Conservation (phyloP, 352 stramenopile species). For the Phytophthora rubi region DNA sequence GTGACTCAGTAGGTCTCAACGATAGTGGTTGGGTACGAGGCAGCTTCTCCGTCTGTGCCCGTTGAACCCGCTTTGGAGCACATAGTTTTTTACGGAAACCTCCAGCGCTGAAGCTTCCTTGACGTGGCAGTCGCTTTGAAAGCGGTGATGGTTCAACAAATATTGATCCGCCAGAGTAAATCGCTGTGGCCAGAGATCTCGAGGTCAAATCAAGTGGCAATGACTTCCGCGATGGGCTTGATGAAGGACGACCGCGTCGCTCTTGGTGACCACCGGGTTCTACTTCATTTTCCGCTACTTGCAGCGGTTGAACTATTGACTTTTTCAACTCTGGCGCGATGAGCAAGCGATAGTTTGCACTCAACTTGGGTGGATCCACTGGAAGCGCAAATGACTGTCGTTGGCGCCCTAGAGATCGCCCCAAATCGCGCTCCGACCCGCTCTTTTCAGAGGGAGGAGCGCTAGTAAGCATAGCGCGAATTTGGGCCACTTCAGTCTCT, state of each 20-base stretch:
- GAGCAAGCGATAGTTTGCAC: constrained; percentile 27
- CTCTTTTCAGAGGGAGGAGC: constrained; percentile 1
- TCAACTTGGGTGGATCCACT: constrained; percentile 24
- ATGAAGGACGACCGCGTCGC: constrained; percentile 9
- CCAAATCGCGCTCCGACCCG: constrained; percentile 11
- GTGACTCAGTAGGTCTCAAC: neutral
- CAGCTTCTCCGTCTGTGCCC: constrained; percentile 14
- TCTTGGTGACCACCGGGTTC: neutral
- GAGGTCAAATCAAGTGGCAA: constrained; percentile 30
- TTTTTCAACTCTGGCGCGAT: constrained; percentile 27
- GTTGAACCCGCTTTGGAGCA: constrained; percentile 24
- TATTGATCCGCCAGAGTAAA: constrained; percentile 41
- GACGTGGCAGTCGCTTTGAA: constrained; percentile 41
- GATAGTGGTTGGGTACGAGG: constrained; percentile 1
- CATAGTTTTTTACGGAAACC: constrained; percentile 34
- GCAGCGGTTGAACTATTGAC: constrained; percentile 4
- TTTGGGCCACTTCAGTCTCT: constrained; percentile 5
- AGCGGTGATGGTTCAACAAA: constrained; percentile 63
- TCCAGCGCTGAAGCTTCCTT: constrained; percentile 39
- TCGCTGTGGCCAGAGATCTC: constrained; percentile 29
- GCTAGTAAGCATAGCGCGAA: constrained; percentile 6
- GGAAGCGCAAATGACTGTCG: constrained; percentile 26
- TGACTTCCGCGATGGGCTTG: constrained; percentile 15
- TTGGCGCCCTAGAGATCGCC: constrained; percentile 30
- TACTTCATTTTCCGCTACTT: neutral